These are phyloP conservation scores for Erysimum cheiri DNA, from an alignment of 441 rosid species.

Conservation along the genomic window DNA sequence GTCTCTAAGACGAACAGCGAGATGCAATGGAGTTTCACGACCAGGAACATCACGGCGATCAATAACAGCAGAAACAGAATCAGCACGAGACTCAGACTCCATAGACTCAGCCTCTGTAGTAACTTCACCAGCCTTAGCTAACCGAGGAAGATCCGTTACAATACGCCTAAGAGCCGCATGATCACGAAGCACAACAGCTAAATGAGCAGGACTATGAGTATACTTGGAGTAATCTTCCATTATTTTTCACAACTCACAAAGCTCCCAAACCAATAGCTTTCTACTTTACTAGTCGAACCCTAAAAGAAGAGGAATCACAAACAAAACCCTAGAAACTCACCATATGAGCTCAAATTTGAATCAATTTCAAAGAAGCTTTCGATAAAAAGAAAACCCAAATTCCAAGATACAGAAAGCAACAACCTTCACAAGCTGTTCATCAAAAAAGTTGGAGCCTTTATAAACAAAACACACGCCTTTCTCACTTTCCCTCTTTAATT, in stretches of 20 bases:
- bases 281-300: slow-evolving; percentile 28
- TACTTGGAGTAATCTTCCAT: slow-evolving; percentile 89
- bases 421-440: slow-evolving; percentile 29
- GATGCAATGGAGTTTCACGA: slow-evolving; percentile 96
- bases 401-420: slow-evolving; percentile 26
- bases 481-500: background rate
- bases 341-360: slow-evolving; percentile 51
- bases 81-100: slow-evolving; percentile 76
- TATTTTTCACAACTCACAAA: slow-evolving; percentile 24
- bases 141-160: slow-evolving; percentile 65
- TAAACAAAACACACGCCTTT: slow-evolving; percentile 24
- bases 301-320: slow-evolving; percentile 18
- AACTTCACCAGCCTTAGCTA: slow-evolving; percentile 88
- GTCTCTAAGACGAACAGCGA: slow-evolving; percentile 86
- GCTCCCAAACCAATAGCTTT: slow-evolving; percentile 8
- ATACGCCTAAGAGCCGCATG: slow-evolving; percentile 66
- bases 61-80: slow-evolving; percentile 72
- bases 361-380: slow-evolving; percentile 6
- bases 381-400: slow-evolving; percentile 13
- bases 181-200: slow-evolving; percentile 84
- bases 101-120: slow-evolving; percentile 80
- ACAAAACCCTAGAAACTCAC: slow-evolving; percentile 36
- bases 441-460: slow-evolving; percentile 27
- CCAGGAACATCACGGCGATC: slow-evolving; percentile 95
- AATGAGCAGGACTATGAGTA: slow-evolving; percentile 87